A percentile compares a stretch with the other conserved stretches of the same genome.
phyloP scores from a whole-genome alignment of 305 asterid genomes.

The Fraxinus sp. region DNA sequence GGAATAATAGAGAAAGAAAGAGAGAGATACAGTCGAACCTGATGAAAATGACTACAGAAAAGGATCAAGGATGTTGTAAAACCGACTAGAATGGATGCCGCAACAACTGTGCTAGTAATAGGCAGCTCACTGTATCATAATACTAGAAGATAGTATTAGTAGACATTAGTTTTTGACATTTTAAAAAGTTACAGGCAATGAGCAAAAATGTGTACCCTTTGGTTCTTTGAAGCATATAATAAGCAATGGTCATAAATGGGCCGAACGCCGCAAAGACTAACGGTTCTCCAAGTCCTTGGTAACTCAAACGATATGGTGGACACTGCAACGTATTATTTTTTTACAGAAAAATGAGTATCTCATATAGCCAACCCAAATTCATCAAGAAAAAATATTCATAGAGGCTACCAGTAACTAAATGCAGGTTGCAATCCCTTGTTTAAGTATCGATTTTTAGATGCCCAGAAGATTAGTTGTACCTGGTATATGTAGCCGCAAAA shows the following conservation, averaged over 20 bases:
- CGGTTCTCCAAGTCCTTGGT: slow-evolving; percentile 67
- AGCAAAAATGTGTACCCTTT: neutral
- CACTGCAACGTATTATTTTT: slow-evolving; percentile 37
- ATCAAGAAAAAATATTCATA: neutral
- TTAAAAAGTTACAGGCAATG: neutral
- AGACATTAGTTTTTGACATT: neutral
- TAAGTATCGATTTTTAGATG: neutral
- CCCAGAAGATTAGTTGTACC: slow-evolving; percentile 30
- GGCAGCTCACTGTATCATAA: slow-evolving; percentile 40
- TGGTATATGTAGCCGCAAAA: slow-evolving; percentile 59
- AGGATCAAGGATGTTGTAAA: slow-evolving; percentile 61
- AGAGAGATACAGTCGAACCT: slow-evolving; percentile 25
- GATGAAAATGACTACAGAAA: slow-evolving; percentile 69
- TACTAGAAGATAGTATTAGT: neutral
- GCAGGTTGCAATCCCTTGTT: neutral
- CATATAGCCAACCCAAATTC: neutral
- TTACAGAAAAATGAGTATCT: neutral
- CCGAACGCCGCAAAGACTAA: slow-evolving; percentile 62
- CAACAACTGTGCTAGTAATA: slow-evolving; percentile 39
- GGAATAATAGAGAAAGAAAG: neutral
- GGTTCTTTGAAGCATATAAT: slow-evolving; percentile 53
- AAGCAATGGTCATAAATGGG: slow-evolving; percentile 59
- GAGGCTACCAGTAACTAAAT: neutral
- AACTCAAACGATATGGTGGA: slow-evolving; percentile 70
- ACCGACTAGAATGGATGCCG: slow-evolving; percentile 57